A percentile compares a stretch with the other conserved stretches of the same genome.
Evolutionary conservation across 2,329 filamentous ascomycete species (phyloP).

Genomic region (Claviceps fusiformis): DNA sequence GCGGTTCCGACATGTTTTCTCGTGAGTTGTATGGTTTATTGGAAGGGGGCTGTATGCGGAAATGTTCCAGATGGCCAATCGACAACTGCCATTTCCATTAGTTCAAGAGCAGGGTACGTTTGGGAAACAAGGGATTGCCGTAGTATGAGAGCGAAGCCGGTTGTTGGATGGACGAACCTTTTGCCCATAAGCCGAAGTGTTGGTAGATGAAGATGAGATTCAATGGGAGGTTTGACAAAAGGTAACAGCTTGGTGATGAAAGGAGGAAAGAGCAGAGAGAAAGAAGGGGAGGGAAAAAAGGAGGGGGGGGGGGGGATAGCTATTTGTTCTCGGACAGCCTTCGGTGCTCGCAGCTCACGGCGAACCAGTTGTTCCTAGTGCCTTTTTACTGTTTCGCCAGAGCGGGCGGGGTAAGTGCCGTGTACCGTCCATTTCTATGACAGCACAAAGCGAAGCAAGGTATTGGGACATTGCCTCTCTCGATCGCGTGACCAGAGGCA

Average conservation of each 20-base stretch:
- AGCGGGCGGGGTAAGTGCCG: constrained; percentile 31
- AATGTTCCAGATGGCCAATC: background rate
- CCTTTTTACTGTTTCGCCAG: constrained; percentile 24
- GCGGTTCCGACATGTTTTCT: constrained; percentile 35
- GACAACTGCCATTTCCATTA: background rate
- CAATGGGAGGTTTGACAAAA: constrained; percentile 5
- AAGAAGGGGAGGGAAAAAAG: constrained; percentile 9
- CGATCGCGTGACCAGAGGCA: constrained; percentile 9
- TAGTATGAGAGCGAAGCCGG: background rate
- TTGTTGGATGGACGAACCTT: constrained; percentile 5
- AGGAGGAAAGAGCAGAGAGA: constrained; percentile 9
- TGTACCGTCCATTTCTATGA: constrained; percentile 11
- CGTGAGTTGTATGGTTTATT: background rate
- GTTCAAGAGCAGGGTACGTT: background rate
- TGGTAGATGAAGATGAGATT: constrained; percentile 4
- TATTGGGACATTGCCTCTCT: constrained; percentile 5
- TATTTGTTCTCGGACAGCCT: constrained; percentile 17
- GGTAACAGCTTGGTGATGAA: constrained; percentile 8
- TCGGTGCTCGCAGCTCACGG: constrained; percentile 8
- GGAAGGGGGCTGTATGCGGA: background rate
- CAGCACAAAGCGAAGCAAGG: background rate
- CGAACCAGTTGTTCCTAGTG: constrained; percentile 6
- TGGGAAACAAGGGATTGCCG: background rate
- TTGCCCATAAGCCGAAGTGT: background rate
- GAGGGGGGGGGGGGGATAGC: constrained; percentile 15